These are phyloP conservation scores for Boletus vermiculosoides DNA, from an alignment of 768 basidiomycete genomes.

Conservation along the genomic window DNA sequence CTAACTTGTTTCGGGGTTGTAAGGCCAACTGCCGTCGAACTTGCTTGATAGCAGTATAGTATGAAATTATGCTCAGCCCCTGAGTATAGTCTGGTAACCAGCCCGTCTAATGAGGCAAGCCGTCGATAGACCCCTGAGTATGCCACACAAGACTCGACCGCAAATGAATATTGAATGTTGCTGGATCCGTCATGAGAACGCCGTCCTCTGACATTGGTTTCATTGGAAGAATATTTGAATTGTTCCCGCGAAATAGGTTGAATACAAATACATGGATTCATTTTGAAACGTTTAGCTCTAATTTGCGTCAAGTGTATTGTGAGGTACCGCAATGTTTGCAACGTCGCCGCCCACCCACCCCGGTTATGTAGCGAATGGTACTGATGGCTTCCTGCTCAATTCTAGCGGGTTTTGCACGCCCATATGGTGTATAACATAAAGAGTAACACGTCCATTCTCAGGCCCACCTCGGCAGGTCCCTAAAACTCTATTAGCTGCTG, in stretches of 20 bases:
- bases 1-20: neutral
- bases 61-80: neutral
- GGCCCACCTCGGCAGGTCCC: slow-evolving; percentile 18
- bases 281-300: neutral
- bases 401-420: neutral
- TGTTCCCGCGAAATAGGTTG: slow-evolving; percentile 2
- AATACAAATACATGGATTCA: neutral
- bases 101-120: too few relatives aligned
- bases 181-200: neutral
- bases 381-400: neutral
- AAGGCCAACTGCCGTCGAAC: neutral
- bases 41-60: neutral
- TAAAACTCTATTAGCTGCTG: slow-evolving; percentile 33
- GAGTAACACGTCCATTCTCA: slow-evolving; percentile 2
- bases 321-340: neutral
- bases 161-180: neutral
- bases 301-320: slow-evolving; percentile 1
- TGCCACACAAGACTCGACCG: neutral
- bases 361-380: neutral
- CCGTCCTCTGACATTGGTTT: neutral
- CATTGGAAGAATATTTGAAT: neutral
- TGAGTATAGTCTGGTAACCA: too few relatives aligned
- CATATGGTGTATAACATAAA: neutral
- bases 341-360: neutral
- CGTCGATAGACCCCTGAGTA: too few relatives aligned